These are phyloP conservation scores for Quercus mongolica DNA, from an alignment of 306 rosid species.

Conservation along the genomic window DNA sequence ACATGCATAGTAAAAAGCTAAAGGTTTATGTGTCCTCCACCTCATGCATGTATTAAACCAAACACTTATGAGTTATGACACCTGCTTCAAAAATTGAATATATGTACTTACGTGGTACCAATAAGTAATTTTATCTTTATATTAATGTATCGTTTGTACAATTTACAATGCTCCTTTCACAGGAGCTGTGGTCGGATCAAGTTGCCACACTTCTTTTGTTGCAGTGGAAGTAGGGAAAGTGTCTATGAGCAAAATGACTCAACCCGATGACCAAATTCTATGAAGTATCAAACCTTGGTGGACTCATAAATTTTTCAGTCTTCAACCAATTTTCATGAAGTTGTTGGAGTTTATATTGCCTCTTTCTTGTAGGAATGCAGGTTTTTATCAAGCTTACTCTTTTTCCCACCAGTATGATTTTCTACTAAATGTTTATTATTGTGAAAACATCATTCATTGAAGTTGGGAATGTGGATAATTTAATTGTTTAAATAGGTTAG, in stretches of 20 bases:
- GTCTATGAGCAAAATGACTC: constrained; percentile 24
- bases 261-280: constrained; percentile 18
- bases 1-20: neutral
- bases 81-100: neutral
- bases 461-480: neutral
- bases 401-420: neutral
- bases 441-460: neutral
- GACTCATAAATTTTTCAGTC: neutral
- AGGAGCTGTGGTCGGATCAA: constrained; percentile 18
- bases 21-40: neutral
- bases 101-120: neutral
- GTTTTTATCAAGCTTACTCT: neutral
- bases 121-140: neutral
- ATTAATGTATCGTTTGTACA: neutral
- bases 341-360: neutral
- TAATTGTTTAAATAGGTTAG: neutral
- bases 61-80: neutral
- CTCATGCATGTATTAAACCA: neutral
- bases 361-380: neutral
- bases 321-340: neutral
- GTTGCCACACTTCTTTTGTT: constrained; percentile 60
- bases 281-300: neutral
- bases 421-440: neutral
- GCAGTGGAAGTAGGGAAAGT: constrained; percentile 42
- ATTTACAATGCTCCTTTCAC: neutral